A percentile compares a stretch with the other conserved stretches of the same genome.
Conservation (phyloP, 768 basidiomycete genomes). For the Termitomyces sp. region DNA sequence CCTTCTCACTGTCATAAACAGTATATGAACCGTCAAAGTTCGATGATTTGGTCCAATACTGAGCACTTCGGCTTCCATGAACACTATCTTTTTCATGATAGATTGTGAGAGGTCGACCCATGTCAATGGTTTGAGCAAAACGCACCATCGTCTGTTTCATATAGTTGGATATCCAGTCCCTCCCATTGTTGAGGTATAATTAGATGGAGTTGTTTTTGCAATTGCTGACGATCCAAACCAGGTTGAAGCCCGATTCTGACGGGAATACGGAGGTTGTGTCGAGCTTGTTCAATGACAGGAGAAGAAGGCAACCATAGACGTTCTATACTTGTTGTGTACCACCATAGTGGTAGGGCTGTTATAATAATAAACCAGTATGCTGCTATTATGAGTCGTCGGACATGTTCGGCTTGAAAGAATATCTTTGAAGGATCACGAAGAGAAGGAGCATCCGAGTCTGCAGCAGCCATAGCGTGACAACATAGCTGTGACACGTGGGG, state of each 20-base stretch:
- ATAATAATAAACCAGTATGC: slow-evolving; percentile 80
- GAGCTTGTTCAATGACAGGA: slow-evolving; percentile 51
- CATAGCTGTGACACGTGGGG: slow-evolving; percentile 7
- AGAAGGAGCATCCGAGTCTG: slow-evolving; percentile 15
- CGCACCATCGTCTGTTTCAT: slow-evolving; percentile 12
- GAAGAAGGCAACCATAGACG: slow-evolving; percentile 67
- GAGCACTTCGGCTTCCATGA: slow-evolving; percentile 2
- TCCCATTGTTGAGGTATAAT: slow-evolving; percentile 34
- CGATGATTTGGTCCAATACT: background rate
- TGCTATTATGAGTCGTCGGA: slow-evolving; percentile 58
- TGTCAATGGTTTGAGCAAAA: background rate
- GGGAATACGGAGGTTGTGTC: slow-evolving; percentile 42
- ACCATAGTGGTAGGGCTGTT: slow-evolving; percentile 87
- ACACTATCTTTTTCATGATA: background rate
- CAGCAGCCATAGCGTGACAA: slow-evolving; percentile 7
- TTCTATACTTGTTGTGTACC: slow-evolving; percentile 88
- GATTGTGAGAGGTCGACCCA: background rate
- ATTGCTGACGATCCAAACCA: slow-evolving; percentile 7
- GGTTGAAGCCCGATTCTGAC: slow-evolving; percentile 38
- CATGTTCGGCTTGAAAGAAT: slow-evolving; percentile 45
- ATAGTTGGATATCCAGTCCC: slow-evolving; percentile 36
- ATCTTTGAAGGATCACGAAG: slow-evolving; percentile 45
- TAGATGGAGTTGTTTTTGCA: slow-evolving; percentile 22
- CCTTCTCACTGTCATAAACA: slow-evolving; percentile 15
- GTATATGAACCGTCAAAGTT: slow-evolving; percentile 18